Evolutionary conservation across 1,284 basidiomycete genomes (phyloP).

Genomic region (Limonomyces culmigenus): DNA sequence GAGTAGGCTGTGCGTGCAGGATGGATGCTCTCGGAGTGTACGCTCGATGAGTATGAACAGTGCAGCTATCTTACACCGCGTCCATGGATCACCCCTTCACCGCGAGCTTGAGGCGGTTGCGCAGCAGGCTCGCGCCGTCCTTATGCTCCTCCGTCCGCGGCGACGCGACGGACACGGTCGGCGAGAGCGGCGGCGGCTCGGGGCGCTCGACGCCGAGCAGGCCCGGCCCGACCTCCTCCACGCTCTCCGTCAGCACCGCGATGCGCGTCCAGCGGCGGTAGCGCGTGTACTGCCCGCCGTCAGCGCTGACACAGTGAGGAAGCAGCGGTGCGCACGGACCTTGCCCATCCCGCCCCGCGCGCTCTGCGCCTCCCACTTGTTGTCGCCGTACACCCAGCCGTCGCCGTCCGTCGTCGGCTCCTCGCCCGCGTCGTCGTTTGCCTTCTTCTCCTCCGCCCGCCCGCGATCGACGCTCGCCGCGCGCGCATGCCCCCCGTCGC

Average conservation of each 20-base stretch:
- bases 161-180: background rate
- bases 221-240: slow-evolving; percentile 20
- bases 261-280: slow-evolving; percentile 73
- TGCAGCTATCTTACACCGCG: background rate
- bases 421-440: slow-evolving; percentile 14
- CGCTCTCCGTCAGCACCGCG: slow-evolving; percentile 57
- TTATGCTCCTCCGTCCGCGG: background rate
- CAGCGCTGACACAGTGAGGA: background rate
- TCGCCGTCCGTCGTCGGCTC: slow-evolving; percentile 62
- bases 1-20: background rate
- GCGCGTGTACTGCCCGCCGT: slow-evolving; percentile 50
- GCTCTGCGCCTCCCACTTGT: slow-evolving; percentile 82
- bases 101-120: background rate
- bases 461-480: slow-evolving; percentile 4
- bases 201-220: background rate
- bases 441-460: slow-evolving; percentile 6
- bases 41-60: background rate
- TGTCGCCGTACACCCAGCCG: slow-evolving; percentile 91
- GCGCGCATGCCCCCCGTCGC: slow-evolving; percentile 8
- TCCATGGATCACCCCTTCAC: background rate
- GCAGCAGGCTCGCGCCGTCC: background rate
- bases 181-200: background rate
- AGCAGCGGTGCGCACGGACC: slow-evolving; percentile 16
- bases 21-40: background rate
- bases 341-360: slow-evolving; percentile 76